Base-by-base conservation (phyloP, 2,329 filamentous ascomycete genomes). In the Tetracladium maxilliforme region DNA sequence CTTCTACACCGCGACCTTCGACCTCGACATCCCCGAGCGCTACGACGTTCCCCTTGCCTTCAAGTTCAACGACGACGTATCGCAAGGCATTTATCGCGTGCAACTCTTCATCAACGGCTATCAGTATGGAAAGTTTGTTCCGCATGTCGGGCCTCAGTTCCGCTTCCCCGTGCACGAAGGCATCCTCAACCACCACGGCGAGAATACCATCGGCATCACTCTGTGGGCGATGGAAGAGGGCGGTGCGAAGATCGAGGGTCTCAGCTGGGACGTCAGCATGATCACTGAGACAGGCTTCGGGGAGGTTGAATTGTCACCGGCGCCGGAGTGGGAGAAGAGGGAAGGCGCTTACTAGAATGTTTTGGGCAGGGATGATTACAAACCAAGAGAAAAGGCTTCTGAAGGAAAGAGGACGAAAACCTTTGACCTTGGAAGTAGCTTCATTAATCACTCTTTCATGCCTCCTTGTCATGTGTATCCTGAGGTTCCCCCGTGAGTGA, bases 81-180 rank as follows among this genome's bases (percentile, higher is more conserved):
- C n/a, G n/a, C n/a, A n/a, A n/a, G n/a, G n/a, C n/a, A n/a, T n/a
- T n/a, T n/a, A n/a, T 33, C 57, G 75, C n/a, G 65, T 56, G 3
- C 61, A 74, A 36, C 47, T 82, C 7, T 83, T 64, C 35, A 70
- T 82, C 23, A 82, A 82, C 34, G 77, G 77, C 3, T 82, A 70
- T 46, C 76, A 83, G 43, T 81, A 70, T 31, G 58, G 58, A 6
- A 51, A 54, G 30, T 58, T 55, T 26, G 47, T 68, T 16, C 70
- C 66, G 40, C 73, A 81, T 32, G 58, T 83, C n/a, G 78, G 79
- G 0, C 77, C 78, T 2, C 77, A 84, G 51, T 70, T 62, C 0
- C 56, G 46, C 4, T 84, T 71, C 41, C 75, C 72, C 2, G 75
- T 83, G 0, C 76, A 76, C 0, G 64, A 80, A 48, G 73, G 74